Percentiles rank a stretch among this genome's conserved stretches.
Conservation (phyloP, 2,329 filamentous ascomycete genomes). For the Bipolaris gigantea region DNA sequence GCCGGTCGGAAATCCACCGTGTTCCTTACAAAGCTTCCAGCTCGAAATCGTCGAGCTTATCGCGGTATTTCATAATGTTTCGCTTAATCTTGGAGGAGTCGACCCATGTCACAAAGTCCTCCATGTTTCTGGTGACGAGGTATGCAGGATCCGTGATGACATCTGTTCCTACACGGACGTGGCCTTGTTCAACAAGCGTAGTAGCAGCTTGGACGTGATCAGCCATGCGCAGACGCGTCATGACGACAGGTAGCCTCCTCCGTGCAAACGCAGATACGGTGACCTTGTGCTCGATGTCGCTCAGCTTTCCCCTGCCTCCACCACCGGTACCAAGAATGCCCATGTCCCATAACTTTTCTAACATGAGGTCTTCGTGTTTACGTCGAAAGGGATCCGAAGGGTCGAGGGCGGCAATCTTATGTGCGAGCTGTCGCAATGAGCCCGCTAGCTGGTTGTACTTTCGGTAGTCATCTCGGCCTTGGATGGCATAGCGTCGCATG, state of each 20-base stretch:
- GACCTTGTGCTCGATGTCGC: conserved; percentile 77
- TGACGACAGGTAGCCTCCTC: conserved; percentile 81
- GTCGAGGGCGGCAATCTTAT: conserved; percentile 78
- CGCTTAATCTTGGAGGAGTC: conserved; percentile 96
- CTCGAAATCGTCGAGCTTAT: conserved; percentile 96
- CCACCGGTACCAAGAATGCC: conserved; percentile 76
- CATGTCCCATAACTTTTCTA: conserved; percentile 93
- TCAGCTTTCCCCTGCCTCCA: conserved; percentile 61
- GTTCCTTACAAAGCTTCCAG: conserved; percentile 49
- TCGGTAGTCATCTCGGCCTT: conserved; percentile 78
- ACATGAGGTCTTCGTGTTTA: conserved; percentile 82
- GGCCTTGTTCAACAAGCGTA: conserved; percentile 90
- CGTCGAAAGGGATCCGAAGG: conserved; percentile 77
- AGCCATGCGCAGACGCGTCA: conserved; percentile 89
- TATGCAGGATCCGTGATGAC: conserved; percentile 89
- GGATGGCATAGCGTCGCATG: conserved; percentile 84
- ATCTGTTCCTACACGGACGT: conserved; percentile 88
- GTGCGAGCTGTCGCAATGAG: conserved; percentile 85
- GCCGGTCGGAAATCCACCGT: conserved; percentile 4
- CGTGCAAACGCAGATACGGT: conserved; percentile 89
- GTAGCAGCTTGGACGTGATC: conserved; percentile 79
- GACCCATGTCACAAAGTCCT: conserved; percentile 96
- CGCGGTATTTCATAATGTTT: conserved; percentile 91
- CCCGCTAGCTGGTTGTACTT: conserved; percentile 52
- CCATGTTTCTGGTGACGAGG: conserved; percentile 82